A percentile compares a stretch with the other conserved stretches of the same genome.
phyloP scores from a whole-genome alignment of 106 monocot species.

The Dactylorhiza incarnata region DNA sequence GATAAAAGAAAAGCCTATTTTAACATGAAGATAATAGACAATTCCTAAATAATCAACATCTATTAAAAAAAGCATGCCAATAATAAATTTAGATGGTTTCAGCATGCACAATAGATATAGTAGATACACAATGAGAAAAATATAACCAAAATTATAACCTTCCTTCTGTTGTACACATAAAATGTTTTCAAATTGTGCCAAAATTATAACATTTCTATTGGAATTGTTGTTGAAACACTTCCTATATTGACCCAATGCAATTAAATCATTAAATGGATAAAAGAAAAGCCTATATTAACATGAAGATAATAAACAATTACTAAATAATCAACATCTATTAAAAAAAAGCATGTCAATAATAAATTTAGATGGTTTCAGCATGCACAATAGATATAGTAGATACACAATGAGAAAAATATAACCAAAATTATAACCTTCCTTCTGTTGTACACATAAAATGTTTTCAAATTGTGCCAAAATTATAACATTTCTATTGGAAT shows the following conservation, averaged over 20 bases:
- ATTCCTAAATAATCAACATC: not conserved
- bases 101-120: not conserved
- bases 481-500: not conserved
- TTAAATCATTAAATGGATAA: not conserved
- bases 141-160: conserved; percentile 1
- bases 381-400: not conserved
- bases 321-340: not conserved
- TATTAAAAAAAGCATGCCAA: not conserved
- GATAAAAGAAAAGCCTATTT: not conserved
- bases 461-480: not conserved
- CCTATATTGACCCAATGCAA: not conserved
- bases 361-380: not conserved
- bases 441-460: not conserved
- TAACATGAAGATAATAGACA: not conserved
- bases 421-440: too few species aligned
- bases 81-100: not conserved
- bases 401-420: too few species aligned
- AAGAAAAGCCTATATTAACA: not conserved
- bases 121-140: not conserved
- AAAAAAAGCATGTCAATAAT: not conserved
- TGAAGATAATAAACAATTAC: not conserved
- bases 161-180: not conserved
- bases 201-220: not conserved
- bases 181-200: not conserved
- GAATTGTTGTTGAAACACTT: not conserved